Base-by-base conservation (phyloP, 1,284 basidiomycete species). In the Entoloma clypeatum region DNA sequence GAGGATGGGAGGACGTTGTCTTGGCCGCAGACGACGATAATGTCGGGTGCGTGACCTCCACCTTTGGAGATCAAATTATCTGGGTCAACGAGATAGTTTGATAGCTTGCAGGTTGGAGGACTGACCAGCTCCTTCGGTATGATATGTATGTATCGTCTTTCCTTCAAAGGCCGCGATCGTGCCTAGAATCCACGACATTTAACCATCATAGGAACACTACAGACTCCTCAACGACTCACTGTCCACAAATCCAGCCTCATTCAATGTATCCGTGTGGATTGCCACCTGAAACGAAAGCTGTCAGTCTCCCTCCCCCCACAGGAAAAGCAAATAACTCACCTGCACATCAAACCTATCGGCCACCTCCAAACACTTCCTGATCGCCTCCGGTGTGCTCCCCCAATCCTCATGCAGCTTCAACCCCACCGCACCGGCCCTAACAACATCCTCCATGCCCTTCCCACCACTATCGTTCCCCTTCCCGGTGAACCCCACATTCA, bases 381-480 rank as follows among this genome's bases (percentile, higher is more conserved):
- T 98, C 0, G 79, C 79, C 10, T 81, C 82, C 0, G 95, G 95
- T 1, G 94, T 97, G 14, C 82, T 77, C 4, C 96, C 96, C 96
- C 96, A 99, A 63, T 99, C 96, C 61, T 99, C 96, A 57, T 99
- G 96, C 43, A 99, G 65, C 68, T 99, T 99, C 52, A 99, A 63
- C 1, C 94, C 94, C 17, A 78, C 81, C 0, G 92, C 94, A 13
- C 96, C 96, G 9, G 93, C 92, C 49, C 74, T 71, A 24, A 98
- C 72, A 44, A 96, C 77, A 47, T 98, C 94, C 56, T 86, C 82
- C 41, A 98, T 61, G 2, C 79, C 79, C 1, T 60, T 69, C 10
- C 74, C 65, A 0, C 83, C 90, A 0, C 88, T 79, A 61, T 99
- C 96, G 57, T 97, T 98, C 1, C 94, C 95, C 71, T 92, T 94